A percentile compares a stretch with the other conserved stretches of the same genome.
Conservation (phyloP, 2,329 filamentous ascomycete genomes). For the Diaporthe sp. region DNA sequence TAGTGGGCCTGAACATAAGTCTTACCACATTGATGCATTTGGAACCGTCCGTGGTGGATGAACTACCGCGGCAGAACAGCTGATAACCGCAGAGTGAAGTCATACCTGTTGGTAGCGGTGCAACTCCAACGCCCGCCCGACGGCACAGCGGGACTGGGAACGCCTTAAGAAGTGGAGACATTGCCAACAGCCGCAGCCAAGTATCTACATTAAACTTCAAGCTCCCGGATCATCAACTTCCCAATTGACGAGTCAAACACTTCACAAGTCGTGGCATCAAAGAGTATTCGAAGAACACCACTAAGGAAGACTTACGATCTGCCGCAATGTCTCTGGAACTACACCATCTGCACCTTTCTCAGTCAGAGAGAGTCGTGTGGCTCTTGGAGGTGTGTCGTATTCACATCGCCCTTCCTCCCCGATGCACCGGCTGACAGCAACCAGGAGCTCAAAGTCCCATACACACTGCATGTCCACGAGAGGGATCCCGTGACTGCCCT, state of each 20-base stretch:
- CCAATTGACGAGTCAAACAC: background rate
- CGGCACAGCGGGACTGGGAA: background rate
- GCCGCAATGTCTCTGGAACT: constrained; percentile 51
- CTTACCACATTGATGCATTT: background rate
- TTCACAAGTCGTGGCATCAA: background rate
- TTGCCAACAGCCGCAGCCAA: background rate
- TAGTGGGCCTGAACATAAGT: constrained; percentile 15
- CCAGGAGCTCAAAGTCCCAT: constrained; percentile 67
- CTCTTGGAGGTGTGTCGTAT: constrained; percentile 65
- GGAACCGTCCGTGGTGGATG: background rate
- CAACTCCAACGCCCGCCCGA: constrained; percentile 6
- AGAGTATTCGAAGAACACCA: background rate
- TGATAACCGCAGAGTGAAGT: constrained; percentile 21
- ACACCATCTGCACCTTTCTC: constrained; percentile 68
- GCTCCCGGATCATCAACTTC: background rate
- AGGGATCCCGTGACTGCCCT: constrained; percentile 47
- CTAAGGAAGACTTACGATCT: background rate
- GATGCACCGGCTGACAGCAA: background rate
- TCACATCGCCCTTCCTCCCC: too few species aligned
- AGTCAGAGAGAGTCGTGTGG: constrained; percentile 75
- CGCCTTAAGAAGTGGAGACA: background rate
- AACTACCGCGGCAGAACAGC: background rate
- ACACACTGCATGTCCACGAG: constrained; percentile 51
- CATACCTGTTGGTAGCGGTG: background rate
- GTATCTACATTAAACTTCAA: background rate